A percentile compares a stretch with the other conserved stretches of the same genome.
Conservation (phyloP, 108 stramenopile species). For the Skeletonema grethae region DNA sequence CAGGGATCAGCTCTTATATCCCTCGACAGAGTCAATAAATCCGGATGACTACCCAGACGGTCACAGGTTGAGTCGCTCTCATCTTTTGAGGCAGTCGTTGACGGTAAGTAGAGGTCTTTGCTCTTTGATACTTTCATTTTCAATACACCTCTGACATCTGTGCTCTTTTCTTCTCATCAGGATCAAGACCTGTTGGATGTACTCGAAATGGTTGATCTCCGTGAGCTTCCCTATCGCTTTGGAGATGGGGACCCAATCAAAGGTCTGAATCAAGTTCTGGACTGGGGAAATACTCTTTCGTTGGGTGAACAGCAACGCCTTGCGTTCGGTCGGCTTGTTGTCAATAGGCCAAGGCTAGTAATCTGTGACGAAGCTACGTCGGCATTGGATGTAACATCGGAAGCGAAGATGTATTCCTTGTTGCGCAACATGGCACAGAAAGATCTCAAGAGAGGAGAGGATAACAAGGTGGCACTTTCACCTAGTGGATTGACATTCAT, state of each 20-base stretch:
- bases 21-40: slow-evolving; percentile 49
- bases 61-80: slow-evolving; percentile 47
- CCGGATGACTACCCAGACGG: slow-evolving; percentile 61
- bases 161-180: not conserved
- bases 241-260: slow-evolving; percentile 78
- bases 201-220: slow-evolving; percentile 73
- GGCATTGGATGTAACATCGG: slow-evolving; percentile 76
- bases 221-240: slow-evolving; percentile 63
- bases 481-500: slow-evolving; percentile 79
- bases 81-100: slow-evolving; percentile 53
- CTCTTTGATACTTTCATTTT: not conserved
- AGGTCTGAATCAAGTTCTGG: slow-evolving; percentile 73
- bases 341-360: slow-evolving; percentile 86
- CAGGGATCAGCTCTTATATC: slow-evolving; percentile 92
- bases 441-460: slow-evolving; percentile 25
- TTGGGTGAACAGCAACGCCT: slow-evolving; percentile 96
- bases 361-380: slow-evolving; percentile 94
- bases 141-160: not conserved
- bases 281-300: slow-evolving; percentile 92
- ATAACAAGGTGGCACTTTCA: slow-evolving; percentile 39
- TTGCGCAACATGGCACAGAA: slow-evolving; percentile 72
- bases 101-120: slow-evolving; percentile 4
- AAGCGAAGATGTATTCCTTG: slow-evolving; percentile 86
- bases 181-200: slow-evolving; percentile 67
- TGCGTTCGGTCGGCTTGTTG: slow-evolving; percentile 91